Conservation (phyloP, 208 protist genomes). For the Plasmodiophora brassicae region DNA sequence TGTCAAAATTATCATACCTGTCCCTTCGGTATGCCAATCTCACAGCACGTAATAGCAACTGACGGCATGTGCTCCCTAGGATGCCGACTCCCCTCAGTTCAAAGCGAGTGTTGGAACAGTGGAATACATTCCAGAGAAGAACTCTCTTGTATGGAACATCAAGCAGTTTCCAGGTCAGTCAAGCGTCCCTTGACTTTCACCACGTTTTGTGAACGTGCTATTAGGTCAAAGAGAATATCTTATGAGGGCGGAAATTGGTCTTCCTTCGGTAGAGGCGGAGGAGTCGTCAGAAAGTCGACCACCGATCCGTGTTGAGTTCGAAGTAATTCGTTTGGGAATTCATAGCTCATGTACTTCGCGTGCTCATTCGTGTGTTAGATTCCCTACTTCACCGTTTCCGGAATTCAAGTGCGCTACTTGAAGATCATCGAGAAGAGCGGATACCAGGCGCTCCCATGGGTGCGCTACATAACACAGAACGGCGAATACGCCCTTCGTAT, state of each 20-base stretch:
- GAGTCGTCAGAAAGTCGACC: conserved; percentile 2
- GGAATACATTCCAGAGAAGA: conserved; percentile 91
- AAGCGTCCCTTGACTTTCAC: conserved; percentile 43
- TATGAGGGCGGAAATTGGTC: conserved; percentile 31
- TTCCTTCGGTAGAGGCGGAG: conserved; percentile 24
- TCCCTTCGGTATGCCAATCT: conserved; percentile 69
- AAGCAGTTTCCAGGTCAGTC: conserved; percentile 87
- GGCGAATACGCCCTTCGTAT: conserved; percentile 86
- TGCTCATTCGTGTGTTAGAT: conserved; percentile 73
- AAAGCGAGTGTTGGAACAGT: conserved; percentile 71
- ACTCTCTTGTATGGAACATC: conserved; percentile 91
- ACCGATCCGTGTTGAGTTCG: conserved; percentile 34
- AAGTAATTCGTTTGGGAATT: background rate
- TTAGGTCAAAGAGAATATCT: conserved; percentile 43
- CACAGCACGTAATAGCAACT: background rate
- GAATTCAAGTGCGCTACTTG: conserved; percentile 95
- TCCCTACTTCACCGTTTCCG: conserved; percentile 94
- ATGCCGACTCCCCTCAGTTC: conserved; percentile 90
- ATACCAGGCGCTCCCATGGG: conserved; percentile 87
- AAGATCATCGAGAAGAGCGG: conserved; percentile 93
- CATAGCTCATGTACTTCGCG: background rate
- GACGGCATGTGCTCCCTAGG: conserved; percentile 50
- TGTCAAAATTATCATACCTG: conserved; percentile 91
- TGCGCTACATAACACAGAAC: conserved; percentile 95
- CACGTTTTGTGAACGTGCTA: background rate